phyloP scores from a whole-genome alignment of 169 alveolate genomes.

The Plasmodium fragile region DNA sequence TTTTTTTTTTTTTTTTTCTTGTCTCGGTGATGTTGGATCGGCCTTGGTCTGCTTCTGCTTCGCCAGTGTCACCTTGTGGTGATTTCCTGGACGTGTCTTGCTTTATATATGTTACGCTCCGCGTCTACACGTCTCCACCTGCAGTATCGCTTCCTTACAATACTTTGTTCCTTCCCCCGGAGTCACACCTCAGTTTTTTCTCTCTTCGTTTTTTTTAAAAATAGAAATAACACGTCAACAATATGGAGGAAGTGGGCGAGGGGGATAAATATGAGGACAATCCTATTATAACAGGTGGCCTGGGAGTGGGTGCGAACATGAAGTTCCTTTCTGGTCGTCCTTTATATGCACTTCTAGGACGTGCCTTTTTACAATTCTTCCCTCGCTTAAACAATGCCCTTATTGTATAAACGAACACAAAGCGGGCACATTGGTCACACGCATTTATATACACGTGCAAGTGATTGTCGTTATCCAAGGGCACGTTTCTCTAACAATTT shows the following conservation, averaged over 20 bases:
- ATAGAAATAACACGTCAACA: neutral
- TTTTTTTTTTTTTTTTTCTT: too few species aligned
- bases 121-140: neutral
- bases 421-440: neutral
- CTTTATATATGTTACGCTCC: neutral
- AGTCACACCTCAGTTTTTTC: neutral
- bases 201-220: neutral
- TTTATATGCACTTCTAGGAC: neutral
- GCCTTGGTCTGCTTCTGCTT: neutral
- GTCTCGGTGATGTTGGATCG: neutral
- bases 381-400: neutral
- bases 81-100: neutral
- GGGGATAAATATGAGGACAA: neutral
- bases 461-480: neutral
- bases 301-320: neutral
- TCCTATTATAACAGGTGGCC: neutral
- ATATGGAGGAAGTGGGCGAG: neutral
- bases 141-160: neutral
- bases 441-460: conserved; percentile 11
- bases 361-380: neutral
- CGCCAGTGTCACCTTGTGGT: neutral
- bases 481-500: neutral
- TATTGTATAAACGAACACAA: neutral
- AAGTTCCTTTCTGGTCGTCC: neutral
- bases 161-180: neutral